phyloP scores from a whole-genome alignment of 2,329 filamentous ascomycete genomes.

The Remersonia thermophila region DNA sequence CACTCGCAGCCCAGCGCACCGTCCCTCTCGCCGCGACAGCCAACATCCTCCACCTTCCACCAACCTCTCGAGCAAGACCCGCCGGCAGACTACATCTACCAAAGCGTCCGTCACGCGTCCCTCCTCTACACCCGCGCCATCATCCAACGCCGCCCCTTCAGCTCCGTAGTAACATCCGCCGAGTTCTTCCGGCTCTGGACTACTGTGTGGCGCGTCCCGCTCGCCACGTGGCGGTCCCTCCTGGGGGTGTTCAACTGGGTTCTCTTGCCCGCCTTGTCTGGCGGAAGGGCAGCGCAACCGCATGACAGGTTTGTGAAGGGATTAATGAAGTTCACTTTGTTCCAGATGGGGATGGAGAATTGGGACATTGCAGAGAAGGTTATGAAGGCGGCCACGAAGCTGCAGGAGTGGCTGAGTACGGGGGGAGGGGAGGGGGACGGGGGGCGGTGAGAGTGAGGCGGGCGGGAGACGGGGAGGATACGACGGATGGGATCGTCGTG shows the following conservation, averaged over 20 bases:
- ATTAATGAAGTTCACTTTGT: slow-evolving; percentile 29
- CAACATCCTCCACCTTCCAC: background rate
- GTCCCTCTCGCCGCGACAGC: background rate
- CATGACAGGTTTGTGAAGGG: slow-evolving; percentile 35
- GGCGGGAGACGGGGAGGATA: slow-evolving; percentile 1
- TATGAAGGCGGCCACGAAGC: slow-evolving; percentile 24
- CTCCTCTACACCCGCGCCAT: slow-evolving; percentile 38
- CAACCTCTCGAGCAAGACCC: background rate
- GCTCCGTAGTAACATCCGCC: slow-evolving; percentile 24
- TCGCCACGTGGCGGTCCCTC: slow-evolving; percentile 33
- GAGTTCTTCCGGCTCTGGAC: slow-evolving; percentile 35
- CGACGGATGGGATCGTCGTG: no score
- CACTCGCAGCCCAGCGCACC: background rate
- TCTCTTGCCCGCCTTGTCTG: slow-evolving; percentile 29
- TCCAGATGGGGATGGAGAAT: slow-evolving; percentile 35
- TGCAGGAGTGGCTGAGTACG: slow-evolving; percentile 36
- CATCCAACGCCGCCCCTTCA: slow-evolving; percentile 29
- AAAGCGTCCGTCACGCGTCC: slow-evolving; percentile 33
- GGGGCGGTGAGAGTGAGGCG: background rate
- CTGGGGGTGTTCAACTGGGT: slow-evolving; percentile 39
- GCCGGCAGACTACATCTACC: slow-evolving; percentile 33
- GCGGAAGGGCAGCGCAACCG: slow-evolving; percentile 24
- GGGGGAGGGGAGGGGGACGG: slow-evolving; percentile 3
- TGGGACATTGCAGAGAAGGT: slow-evolving; percentile 33
- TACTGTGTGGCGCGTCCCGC: slow-evolving; percentile 33